Conservation (phyloP, 2,329 filamentous ascomycete genomes). For the Penicillium sp. region DNA sequence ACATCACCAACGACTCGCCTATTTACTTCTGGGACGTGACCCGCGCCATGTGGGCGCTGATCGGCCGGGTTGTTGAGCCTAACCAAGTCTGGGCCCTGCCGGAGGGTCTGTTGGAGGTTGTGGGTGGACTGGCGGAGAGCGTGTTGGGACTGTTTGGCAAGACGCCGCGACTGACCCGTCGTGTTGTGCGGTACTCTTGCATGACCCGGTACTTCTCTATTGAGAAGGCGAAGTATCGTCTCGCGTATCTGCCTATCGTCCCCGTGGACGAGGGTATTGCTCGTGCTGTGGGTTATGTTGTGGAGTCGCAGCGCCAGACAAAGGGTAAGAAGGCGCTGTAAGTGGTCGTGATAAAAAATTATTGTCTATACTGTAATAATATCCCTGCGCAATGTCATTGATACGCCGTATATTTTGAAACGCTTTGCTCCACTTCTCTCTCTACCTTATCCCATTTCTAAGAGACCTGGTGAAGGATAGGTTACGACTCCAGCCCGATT, state of each 20-base stretch:
- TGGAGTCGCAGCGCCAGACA: constrained; percentile 41
- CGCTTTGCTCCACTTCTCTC: background rate
- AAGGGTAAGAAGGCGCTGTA: constrained; percentile 51
- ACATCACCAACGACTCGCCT: constrained; percentile 88
- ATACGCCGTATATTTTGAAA: constrained; percentile 5
- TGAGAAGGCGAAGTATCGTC: constrained; percentile 53
- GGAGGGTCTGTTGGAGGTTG: constrained; percentile 45
- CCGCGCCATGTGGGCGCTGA: constrained; percentile 72
- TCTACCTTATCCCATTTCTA: too few relatives aligned
- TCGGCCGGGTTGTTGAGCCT: constrained; percentile 52
- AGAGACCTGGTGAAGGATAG: background rate
- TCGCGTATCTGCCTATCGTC: constrained; percentile 54
- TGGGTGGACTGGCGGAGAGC: constrained; percentile 52
- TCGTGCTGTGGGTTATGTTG: constrained; percentile 52
- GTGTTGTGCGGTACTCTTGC: constrained; percentile 54
- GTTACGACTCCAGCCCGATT: background rate
- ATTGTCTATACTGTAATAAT: constrained; percentile 33
- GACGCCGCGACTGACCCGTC: constrained; percentile 53
- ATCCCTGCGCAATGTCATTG: constrained; percentile 11
- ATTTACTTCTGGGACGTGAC: constrained; percentile 92
- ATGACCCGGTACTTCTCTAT: constrained; percentile 57
- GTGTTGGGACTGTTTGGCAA: constrained; percentile 52
- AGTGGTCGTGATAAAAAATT: constrained; percentile 18
- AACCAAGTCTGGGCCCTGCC: constrained; percentile 50
- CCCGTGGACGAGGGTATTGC: constrained; percentile 54